Base-by-base conservation (phyloP, 2,329 filamentous ascomycete genomes). In the Pseudopyricularia javanii region DNA sequence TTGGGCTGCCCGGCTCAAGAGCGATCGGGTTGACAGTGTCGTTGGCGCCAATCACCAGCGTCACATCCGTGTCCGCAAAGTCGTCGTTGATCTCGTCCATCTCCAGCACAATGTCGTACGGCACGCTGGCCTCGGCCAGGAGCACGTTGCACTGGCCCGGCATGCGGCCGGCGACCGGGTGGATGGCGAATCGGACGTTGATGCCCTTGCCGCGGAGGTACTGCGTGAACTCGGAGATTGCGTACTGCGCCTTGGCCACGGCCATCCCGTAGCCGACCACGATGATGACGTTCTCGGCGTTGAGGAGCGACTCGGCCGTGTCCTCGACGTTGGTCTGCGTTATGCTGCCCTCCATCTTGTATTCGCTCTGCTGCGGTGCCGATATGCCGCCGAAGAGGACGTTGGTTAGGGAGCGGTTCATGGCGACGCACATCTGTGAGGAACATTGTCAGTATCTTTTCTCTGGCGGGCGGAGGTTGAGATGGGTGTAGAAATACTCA, bases 1-100 rank as follows among this genome's bases (percentile, higher is more conserved):
- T 95, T 0, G 88, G 78, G 55, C 84, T 88, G 32, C 87, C 87
- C 5, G 86, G 83, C 64, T 95, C 88, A 58, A 95, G 70, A 0
- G 90, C 88, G 60, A 91, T 91, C 0, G 90, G 90, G 62, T 95
- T 95, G 35, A 95, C 90, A 0, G 90, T 95, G 61, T 95, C 90
- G 60, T 95, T 95, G 8, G 90, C 90, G 3, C 90, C 90, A 62
- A 95, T 95, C 0, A 95, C 89, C 3, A 95, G 78, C 0, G 88
- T 90, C 9, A 95, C 74, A 61, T 95, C 90, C 0, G 90, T 94
- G 28, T 93, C 86, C 7, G 75, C 68, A 65, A 95, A 95, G 62
- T 95, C 89, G 57, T 94, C 89, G 66, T 95, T 95, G 70, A 95
- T 94, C 72, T 95, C 90, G 60, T 95, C 90, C 89, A 95, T 95